Conservation (phyloP, 2,329 filamentous ascomycete species). For the Hypoxylon rubiginosum region DNA sequence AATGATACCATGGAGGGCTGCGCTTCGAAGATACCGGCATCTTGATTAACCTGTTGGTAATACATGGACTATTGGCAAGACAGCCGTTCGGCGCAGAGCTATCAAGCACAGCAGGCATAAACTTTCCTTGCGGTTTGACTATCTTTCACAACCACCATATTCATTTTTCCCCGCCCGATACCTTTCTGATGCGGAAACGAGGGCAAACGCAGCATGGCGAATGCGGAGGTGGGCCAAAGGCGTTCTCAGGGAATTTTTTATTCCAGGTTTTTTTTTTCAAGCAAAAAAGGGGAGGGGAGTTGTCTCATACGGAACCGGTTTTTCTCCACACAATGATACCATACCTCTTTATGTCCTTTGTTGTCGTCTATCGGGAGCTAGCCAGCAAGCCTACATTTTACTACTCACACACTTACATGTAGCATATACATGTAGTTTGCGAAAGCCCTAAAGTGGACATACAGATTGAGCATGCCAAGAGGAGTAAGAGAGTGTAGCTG, state of each 20-base stretch:
- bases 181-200: conserved; percentile 32
- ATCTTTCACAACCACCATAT: conserved; percentile 26
- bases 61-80: conserved; percentile 13
- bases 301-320: conserved; percentile 4
- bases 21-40: conserved; percentile 11
- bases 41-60: conserved; percentile 7
- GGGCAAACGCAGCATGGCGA: conserved; percentile 38
- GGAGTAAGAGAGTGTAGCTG: not conserved
- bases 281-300: not conserved
- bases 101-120: conserved; percentile 15
- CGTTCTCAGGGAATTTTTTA: conserved; percentile 35
- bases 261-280: conserved; percentile 4
- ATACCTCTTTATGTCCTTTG: not conserved
- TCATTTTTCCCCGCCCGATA: conserved; percentile 16
- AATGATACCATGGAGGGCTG: conserved; percentile 34
- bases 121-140: conserved; percentile 24
- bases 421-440: not conserved
- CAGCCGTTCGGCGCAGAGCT: conserved; percentile 11
- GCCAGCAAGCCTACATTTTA: not conserved
- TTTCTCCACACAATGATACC: not conserved
- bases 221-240: conserved; percentile 32
- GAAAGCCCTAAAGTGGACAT: not conserved
- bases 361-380: not conserved
- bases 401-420: not conserved
- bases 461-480: conserved; percentile 35